Base-by-base conservation (phyloP, 208 protist species). In the Polymyxa betae region DNA sequence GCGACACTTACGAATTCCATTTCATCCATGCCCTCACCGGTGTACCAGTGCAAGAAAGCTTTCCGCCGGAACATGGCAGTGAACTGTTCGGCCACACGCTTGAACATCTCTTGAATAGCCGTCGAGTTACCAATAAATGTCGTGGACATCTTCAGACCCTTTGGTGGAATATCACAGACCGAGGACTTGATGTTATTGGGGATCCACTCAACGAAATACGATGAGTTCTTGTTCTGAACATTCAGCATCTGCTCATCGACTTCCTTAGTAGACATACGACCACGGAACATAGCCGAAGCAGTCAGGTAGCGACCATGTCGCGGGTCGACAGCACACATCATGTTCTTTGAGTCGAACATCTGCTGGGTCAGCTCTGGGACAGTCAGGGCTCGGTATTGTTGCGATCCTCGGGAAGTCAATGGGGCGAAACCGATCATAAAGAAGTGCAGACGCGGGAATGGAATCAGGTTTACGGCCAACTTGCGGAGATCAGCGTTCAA, bases 41-140 rank as follows among this genome's bases (percentile, higher is more conserved):
- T 98, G 96, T 99, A 99, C 98, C 98, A 99, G 95, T 99, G 98
- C 45, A 99, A 94, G 96, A 99, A 99, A 90, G 98, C 98, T 95
- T 98, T 99, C 91, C 97, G 93, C 90, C 95, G 94, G 96, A 99
- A 99, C 98, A 99, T 99, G 91, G 94, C 94, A 45, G 94, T 97
- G 95, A 99, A 99, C 94, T 99, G 97, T 68, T 96, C 94, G 0
- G 91, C 91, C 12, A 98, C 93, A 92, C 97, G 93, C 93, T 97
- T 96, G 94, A 98, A 98, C 66, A 98, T 93, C 91, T 98, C 96
- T 93, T 97, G 95, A 92, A 98, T 98, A 89, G 91, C 88, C 38
- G 96, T 97, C 29, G 93, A 96, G 96, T 99, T 99, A 82, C 96
- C 97, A 46, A 98, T 94, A 91, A 98, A 98, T 49, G 97, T 96